Base-by-base conservation (phyloP, 2,329 filamentous ascomycete species). In the Orbilia javanica region DNA sequence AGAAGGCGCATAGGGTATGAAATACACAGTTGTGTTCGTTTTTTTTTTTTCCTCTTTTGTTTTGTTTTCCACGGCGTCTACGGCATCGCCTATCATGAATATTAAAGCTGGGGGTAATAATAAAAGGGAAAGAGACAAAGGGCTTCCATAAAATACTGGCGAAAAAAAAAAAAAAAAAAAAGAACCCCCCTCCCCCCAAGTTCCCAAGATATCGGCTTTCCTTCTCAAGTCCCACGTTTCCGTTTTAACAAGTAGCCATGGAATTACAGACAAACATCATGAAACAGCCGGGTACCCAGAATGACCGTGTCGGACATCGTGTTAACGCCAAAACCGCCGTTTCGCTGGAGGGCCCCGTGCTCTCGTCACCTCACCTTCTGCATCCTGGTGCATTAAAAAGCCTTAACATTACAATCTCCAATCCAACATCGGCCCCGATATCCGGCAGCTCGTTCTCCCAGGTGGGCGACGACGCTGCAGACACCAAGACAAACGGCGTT, bases 1-100 rank as follows among this genome's bases (percentile, higher is more conserved):
- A 98, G 79, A 99, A 98, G 85, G 87, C 91, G 36, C 85, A 89
- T 70, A 89, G 96, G 11, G 89, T 91, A 64, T 91, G 94, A 79
- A 36, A 46, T 36, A 42, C 55, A 76, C 48, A 73, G 46, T 50
- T 44, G 36, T 65, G 53, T 68, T 57, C 65, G 15, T 64, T 62
- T 52, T 62, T 62, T 36, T 27, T 64, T 62, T 52, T 62, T 62
- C 46, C 36, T 67, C 64, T 25, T 36, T 46, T 65, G 29, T n/a
- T 57, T 57, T 31, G 15, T 42, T 83, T 87, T 39, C 92, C 93
- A 93, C 96, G 86, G 94, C 60, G 15, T n/a, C 15, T 20, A 34
- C 31, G 15, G 7, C 25, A 4, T 62, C 34, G 13, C 13, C 42
- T 55, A 29, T 39, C 34, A n/a, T 29, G 13, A 31, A 31, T 13